Evolutionary conservation across 768 basidiomycete species (phyloP).

Genomic region (Suillus luteus): DNA sequence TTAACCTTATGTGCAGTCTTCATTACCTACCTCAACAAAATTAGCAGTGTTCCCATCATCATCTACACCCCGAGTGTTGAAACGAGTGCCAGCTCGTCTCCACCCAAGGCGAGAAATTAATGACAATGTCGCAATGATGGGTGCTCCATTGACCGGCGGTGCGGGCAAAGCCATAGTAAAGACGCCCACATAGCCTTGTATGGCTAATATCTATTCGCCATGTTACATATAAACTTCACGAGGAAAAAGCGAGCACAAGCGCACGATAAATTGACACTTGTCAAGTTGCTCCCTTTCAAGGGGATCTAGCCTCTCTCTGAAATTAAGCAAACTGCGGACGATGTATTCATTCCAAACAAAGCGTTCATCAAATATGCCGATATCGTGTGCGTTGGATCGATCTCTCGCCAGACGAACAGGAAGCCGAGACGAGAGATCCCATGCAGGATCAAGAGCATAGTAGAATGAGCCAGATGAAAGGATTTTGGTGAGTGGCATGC

Average conservation of each 20-base stretch:
- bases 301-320: slow-evolving; percentile 74
- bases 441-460: slow-evolving; percentile 77
- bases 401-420: slow-evolving; percentile 64
- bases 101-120: slow-evolving; percentile 88
- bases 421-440: slow-evolving; percentile 90
- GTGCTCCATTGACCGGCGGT: slow-evolving; percentile 73
- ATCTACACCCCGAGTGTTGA: slow-evolving; percentile 95
- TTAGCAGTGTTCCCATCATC: slow-evolving; percentile 95
- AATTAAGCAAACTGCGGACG: slow-evolving; percentile 83
- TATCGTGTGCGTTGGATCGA: slow-evolving; percentile 45
- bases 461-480: slow-evolving; percentile 93
- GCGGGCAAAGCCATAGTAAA: slow-evolving; percentile 76
- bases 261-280: slow-evolving; percentile 79
- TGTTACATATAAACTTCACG: slow-evolving; percentile 13
- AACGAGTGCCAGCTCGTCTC: slow-evolving; percentile 95
- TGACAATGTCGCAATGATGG: slow-evolving; percentile 70
- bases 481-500: slow-evolving; percentile 85
- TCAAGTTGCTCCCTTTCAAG: slow-evolving; percentile 77
- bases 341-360: slow-evolving; percentile 98
- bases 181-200: slow-evolving; percentile 93
- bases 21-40: slow-evolving; percentile 80
- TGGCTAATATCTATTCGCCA: slow-evolving; percentile 68
- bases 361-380: slow-evolving; percentile 72
- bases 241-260: slow-evolving; percentile 31
- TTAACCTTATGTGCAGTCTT: slow-evolving; percentile 12